Evolutionary conservation across 768 basidiomycete species (phyloP), one percentile per base, ranked within the genome.

Genomic region (Russula virescens): DNA sequence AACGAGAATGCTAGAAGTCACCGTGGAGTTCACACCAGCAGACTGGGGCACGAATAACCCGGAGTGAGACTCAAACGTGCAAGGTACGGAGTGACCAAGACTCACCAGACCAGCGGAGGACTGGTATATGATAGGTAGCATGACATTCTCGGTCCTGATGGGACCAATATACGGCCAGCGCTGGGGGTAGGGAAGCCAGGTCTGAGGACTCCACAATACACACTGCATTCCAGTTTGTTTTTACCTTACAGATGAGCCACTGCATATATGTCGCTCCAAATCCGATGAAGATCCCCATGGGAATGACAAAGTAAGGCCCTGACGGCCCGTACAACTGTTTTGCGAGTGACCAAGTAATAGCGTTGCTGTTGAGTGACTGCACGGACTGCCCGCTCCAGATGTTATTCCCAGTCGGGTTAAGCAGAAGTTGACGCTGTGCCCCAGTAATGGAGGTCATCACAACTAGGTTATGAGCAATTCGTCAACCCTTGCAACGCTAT

Each of bases 281-380:
- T 13, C 84, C 84, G 61, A 85, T 77, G 21, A 84, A 55, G 58
- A 85, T 70, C 49, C 77, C 75, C 71, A 84, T 71, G 0, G 83
- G 84, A 35, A 86, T 74, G 58, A 83, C 75, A 67, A 82, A 78
- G 68, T 86, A 86, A 10, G 80, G 81, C 0, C 83, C 82, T 40
- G 75, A 71, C 45, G 75, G 75, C 0, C 82, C 79, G 65, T 85
- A 86, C 5, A 86, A 71, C 46, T 83, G 69, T 60, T 82, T 83
- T 5, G 84, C 82, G 19, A 86, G 75, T 2, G 84, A 83, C 85
- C 84, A 87, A 6, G 85, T 85, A 4, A 86, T 77, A 2, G 84
- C 83, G 5, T 78, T 75, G 55, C 81, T 84, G 71, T 86, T 85
- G 64, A 82, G 67, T 59, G 73, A 76, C 68, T 85, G 84, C 0